A percentile compares a stretch with the other conserved stretches of the same genome.
These are phyloP conservation scores for Panaeolus cyanescens DNA, from an alignment of 768 basidiomycete genomes.

Conservation along the genomic window DNA sequence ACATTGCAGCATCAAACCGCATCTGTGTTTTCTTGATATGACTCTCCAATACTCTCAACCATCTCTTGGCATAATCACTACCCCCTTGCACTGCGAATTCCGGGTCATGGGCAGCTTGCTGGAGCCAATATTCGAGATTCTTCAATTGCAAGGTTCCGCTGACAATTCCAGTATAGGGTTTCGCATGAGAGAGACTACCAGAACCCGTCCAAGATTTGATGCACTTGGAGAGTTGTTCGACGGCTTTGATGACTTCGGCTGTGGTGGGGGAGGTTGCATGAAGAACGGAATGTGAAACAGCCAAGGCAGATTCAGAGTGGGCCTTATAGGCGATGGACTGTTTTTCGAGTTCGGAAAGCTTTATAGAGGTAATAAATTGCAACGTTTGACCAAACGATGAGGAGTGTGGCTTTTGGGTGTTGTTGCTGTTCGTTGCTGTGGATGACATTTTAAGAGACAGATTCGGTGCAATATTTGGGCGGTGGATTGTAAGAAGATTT, in stretches of 20 bases:
- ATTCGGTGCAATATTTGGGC: not conserved
- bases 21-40: constrained; percentile 38
- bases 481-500: not conserved
- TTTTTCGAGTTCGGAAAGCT: constrained; percentile 44
- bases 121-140: constrained; percentile 37
- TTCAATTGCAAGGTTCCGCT: constrained; percentile 20
- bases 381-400: constrained; percentile 40
- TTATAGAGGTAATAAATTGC: constrained; percentile 44
- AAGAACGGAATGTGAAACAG: constrained; percentile 21
- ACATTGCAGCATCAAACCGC: constrained; percentile 40
- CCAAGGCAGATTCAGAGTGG: constrained; percentile 31
- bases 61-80: constrained; percentile 32
- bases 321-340: constrained; percentile 35
- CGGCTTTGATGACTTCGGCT: constrained; percentile 24
- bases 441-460: not conserved
- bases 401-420: constrained; percentile 7
- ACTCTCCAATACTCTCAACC: constrained; percentile 39
- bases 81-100: constrained; percentile 26
- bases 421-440: not conserved
- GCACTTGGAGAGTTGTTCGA: constrained; percentile 35
- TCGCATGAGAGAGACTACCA: constrained; percentile 19
- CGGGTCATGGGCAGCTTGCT: constrained; percentile 42
- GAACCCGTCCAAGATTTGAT: constrained; percentile 38
- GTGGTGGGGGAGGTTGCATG: constrained; percentile 9
- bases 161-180: constrained; percentile 8